Evolutionary conservation across 108 stramenopile genomes (phyloP), one percentile per base, ranked within the genome.

Genomic region (Pseudonitzschia multiseries): DNA sequence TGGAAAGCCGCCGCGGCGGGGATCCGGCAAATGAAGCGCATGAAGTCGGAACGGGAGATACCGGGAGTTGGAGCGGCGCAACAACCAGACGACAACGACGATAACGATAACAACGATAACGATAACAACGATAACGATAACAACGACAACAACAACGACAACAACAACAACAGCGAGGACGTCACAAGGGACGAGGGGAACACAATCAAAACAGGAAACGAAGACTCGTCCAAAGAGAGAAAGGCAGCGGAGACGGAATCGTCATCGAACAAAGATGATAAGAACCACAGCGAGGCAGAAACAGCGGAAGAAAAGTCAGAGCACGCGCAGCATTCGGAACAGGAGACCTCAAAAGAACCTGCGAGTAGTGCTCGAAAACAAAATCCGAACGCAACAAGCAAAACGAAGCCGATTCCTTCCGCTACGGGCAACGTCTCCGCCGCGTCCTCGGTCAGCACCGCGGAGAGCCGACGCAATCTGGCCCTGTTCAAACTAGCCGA

Each of bases 11-110:
- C 93, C 2, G 79, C 80, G 6, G 69, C 84, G 42, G 93, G 83
- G 8, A 81, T 87, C n/a, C 81, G 87, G 67, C 80, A 86, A 29
- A 94, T 94, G 93, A 85, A 85, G 22, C 64, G 79, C 54, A 56
- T 89, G 66, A 71, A 81, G 46, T 71, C 53, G 63, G 53, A 56
- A 56, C 56, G 21, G 52, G 44, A 42, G 8, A 62, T 0, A 0
- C n/a, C n/a, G n/a, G n/a, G n/a, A n/a, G n/a, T n/a, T n/a, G 69
- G 70, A 52, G 52, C 9, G 57, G 54, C 10, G 22, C 21, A 75
- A 17, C 54, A 51, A 28, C 31, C 12, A 20, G 43, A 53, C 12
- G 46, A 57, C 5, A 28, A 67, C 0, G 65, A 74, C n/a, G 68
- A 42, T 9, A 10, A 42, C 6, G 42, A 42, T 9, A 42, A 42